Conservation (phyloP, 441 rosid genomes). For the Arabidopsis hybrid region DNA sequence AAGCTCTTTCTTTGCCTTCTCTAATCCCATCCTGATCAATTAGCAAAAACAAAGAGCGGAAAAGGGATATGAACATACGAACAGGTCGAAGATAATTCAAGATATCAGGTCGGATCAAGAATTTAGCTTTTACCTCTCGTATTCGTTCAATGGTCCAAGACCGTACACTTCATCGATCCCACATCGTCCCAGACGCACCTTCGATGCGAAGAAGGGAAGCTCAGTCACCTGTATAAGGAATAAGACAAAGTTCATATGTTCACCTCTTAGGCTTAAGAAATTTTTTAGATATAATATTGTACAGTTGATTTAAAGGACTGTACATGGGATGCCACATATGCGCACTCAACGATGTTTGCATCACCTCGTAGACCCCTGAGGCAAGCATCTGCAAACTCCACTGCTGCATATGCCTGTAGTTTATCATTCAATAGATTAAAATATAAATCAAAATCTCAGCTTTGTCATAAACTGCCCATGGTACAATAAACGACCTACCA, state of each 20-base stretch:
- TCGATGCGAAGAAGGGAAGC: constrained; percentile 92
- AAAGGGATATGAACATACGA: not conserved
- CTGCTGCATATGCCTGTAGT: constrained; percentile 93
- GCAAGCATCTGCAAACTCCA: constrained; percentile 93
- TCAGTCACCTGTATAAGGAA: constrained; percentile 74
- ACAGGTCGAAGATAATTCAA: not conserved
- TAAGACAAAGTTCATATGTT: not conserved
- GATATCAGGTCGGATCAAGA: not conserved
- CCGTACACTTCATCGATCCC: constrained; percentile 84
- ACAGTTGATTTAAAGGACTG: constrained; percentile 13
- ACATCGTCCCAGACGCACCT: constrained; percentile 71
- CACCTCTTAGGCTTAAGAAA: not conserved
- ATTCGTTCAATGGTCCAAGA: constrained; percentile 82
- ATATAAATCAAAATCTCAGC: not conserved
- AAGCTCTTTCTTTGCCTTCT: constrained; percentile 88
- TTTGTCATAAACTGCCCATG: not conserved
- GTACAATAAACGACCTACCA: constrained; percentile 58
- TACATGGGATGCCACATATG: constrained; percentile 85
- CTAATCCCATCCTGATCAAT: constrained; percentile 68
- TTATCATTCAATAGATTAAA: constrained; percentile 11
- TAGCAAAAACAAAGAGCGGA: not conserved
- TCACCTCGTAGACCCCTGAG: constrained; percentile 87
- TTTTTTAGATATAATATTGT: not conserved
- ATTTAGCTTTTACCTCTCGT: constrained; percentile 69
- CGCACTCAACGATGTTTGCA: constrained; percentile 70